Evolutionary conservation across 2,329 filamentous ascomycete species (phyloP).

Genomic region (Cladobotryum protrusum): DNA sequence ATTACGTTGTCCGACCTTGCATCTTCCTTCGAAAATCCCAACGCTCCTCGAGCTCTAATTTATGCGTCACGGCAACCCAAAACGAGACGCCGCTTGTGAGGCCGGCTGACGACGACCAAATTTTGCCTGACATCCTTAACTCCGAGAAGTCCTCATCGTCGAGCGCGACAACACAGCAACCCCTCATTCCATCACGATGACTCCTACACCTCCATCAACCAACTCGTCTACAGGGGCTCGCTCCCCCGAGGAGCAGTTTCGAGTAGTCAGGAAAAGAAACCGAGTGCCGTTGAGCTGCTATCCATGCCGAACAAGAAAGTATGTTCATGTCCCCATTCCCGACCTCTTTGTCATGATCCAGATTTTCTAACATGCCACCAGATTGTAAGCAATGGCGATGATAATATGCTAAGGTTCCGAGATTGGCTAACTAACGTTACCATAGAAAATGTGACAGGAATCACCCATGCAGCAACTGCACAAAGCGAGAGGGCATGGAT

Average conservation of each 20-base stretch:
- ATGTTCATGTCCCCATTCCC: constrained; percentile 14
- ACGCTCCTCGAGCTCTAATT: constrained; percentile 7
- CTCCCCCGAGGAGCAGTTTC: constrained; percentile 80
- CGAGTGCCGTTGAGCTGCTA: constrained; percentile 86
- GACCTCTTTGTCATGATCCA: not conserved
- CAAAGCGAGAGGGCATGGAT: constrained; percentile 81
- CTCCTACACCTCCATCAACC: constrained; percentile 71
- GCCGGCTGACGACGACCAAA: constrained; percentile 8
- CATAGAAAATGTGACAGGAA: constrained; percentile 84
- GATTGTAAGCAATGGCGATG: constrained; percentile 25
- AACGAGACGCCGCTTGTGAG: constrained; percentile 12
- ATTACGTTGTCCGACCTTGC: too few relatives aligned
- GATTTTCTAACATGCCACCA: constrained; percentile 22
- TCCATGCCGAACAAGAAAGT: constrained; percentile 90
- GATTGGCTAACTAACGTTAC: not conserved
- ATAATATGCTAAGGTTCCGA: not conserved
- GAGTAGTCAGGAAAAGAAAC: constrained; percentile 87
- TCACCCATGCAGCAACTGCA: constrained; percentile 89
- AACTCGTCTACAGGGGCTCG: constrained; percentile 68
- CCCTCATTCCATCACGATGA: constrained; percentile 43
- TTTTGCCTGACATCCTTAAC: constrained; percentile 6
- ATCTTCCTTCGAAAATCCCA: not conserved
- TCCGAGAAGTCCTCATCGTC: constrained; percentile 8
- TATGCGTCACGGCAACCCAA: constrained; percentile 6
- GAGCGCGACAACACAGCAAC: not conserved